Percentiles rank a stretch among this genome's conserved stretches.
phyloP scores from a whole-genome alignment of 2,329 filamentous ascomycete species.

The Polychaeton citri region DNA sequence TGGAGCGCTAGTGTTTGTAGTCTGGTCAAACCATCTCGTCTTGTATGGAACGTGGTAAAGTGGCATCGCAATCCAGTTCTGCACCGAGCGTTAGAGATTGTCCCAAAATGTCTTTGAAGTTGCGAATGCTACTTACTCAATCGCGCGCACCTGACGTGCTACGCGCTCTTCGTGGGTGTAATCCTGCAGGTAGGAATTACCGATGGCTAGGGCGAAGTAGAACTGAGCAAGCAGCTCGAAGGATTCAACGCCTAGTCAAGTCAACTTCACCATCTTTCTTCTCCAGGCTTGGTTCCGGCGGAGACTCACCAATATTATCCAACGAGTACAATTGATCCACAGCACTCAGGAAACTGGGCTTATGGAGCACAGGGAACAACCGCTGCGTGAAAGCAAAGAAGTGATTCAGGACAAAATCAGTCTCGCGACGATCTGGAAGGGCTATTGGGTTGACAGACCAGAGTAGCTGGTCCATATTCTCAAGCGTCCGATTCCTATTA shows the following conservation, averaged over 20 bases:
- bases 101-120: too few relatives aligned
- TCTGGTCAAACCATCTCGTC: slow-evolving; percentile 2
- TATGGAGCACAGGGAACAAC: slow-evolving; percentile 5
- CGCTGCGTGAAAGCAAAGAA: slow-evolving; percentile 7
- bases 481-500: slow-evolving; percentile 1
- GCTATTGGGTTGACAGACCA: slow-evolving; percentile 2
- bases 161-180: slow-evolving; percentile 2
- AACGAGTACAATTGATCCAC: not conserved
- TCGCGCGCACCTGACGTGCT: slow-evolving; percentile 3
- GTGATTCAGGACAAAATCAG: slow-evolving; percentile 1
- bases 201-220: slow-evolving; percentile 4
- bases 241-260: not conserved
- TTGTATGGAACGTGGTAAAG: slow-evolving; percentile 1
- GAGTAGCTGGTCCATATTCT: slow-evolving; percentile 1
- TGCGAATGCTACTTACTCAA: slow-evolving; percentile 1
- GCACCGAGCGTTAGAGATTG: too few relatives aligned
- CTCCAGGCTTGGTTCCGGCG: too few relatives aligned
- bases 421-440: slow-evolving; percentile 1
- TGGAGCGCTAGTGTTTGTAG: slow-evolving; percentile 5
- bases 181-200: slow-evolving; percentile 2
- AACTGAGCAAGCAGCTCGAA: slow-evolving; percentile 3
- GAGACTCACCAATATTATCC: not conserved
- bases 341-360: slow-evolving; percentile 1
- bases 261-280: too few relatives aligned
- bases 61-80: slow-evolving; percentile 2